Evolutionary conservation across 2,329 filamentous ascomycete genomes (phyloP).

Genomic region (Aureobasidium sp.): DNA sequence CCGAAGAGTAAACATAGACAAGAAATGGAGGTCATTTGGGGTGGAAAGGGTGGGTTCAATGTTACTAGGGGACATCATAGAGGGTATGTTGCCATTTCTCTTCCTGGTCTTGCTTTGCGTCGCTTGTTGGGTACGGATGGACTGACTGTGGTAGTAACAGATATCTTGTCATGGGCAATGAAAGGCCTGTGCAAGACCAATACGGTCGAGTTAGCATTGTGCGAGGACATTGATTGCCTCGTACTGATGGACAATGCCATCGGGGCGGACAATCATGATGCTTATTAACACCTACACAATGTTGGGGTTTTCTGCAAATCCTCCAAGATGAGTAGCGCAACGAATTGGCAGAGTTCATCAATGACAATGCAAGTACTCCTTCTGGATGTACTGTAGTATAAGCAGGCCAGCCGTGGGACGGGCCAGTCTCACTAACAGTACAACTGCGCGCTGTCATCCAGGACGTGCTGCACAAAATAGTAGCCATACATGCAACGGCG

Average conservation of each 20-base stretch:
- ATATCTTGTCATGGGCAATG: background rate
- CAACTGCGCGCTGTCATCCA: no score
- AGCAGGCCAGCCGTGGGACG: background rate
- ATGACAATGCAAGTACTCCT: background rate
- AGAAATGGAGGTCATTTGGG: conserved; percentile 43
- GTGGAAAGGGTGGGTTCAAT: background rate
- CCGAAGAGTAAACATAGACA: conserved; percentile 43
- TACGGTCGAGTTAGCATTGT: background rate
- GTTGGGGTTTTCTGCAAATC: no score
- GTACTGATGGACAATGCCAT: background rate
- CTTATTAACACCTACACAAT: background rate
- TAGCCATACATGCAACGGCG: no score
- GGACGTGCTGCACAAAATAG: no score
- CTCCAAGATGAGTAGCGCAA: background rate
- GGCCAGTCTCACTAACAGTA: no score
- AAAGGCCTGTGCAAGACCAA: background rate
- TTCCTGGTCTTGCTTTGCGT: background rate
- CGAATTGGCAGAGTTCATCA: background rate
- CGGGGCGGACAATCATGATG: background rate
- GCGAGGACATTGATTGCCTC: background rate
- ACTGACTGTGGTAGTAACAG: background rate
- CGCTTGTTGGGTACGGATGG: background rate
- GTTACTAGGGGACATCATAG: background rate
- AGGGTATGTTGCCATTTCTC: background rate
- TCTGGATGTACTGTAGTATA: background rate